Base-by-base conservation (phyloP, 2,329 filamentous ascomycete genomes). In the Fusarium verrucosum region DNA sequence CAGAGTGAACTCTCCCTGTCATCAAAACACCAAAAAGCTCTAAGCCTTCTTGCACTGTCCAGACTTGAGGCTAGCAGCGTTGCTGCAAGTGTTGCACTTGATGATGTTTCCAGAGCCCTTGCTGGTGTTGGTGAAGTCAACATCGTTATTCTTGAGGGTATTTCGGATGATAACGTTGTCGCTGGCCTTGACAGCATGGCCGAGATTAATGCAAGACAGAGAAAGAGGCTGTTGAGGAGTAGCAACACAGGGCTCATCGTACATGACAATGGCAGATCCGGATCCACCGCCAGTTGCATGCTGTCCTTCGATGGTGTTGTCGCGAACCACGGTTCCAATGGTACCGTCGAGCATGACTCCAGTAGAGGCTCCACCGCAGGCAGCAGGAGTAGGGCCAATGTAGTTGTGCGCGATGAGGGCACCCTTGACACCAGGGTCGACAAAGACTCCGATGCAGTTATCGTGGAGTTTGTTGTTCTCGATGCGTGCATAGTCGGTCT, bases 381-480 rank as follows among this genome's bases (percentile, higher is more conserved):
- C 5, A 2, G 53, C 36, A 20, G 71, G 70, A 1, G 66, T 51
- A 10, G 59, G 33, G 4, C 54, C 58, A 47, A 79, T 38, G 5
- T 70, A 47, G 58, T 79, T 78, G 41, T 73, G 58, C 7, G 51
- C 50, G 37, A 79, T 52, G 28, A 70, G 65, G 32, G 74, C 74
- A 10, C 70, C 63, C 17, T 67, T 62, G 10, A 76, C 66, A 7
- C 62, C 62, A 2, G 76, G 76, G 25, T 79, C 76, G 20, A 77
- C 69, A 46, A 73, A 75, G 26, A 72, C 65, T 4, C 73, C 77
- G 26, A 66, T 57, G 49, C 77, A 79, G 45, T 58, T 62, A 16
- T 71, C 61, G 1, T 47, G 62, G n/a, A 78, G 72, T 3, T 58
- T 66, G 35, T 79, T 79, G 57, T 75, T 52, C 28, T 71, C 64